Conservation (phyloP, 495 filamentous ascomycete genomes). For the Extremus antarcticus region DNA sequence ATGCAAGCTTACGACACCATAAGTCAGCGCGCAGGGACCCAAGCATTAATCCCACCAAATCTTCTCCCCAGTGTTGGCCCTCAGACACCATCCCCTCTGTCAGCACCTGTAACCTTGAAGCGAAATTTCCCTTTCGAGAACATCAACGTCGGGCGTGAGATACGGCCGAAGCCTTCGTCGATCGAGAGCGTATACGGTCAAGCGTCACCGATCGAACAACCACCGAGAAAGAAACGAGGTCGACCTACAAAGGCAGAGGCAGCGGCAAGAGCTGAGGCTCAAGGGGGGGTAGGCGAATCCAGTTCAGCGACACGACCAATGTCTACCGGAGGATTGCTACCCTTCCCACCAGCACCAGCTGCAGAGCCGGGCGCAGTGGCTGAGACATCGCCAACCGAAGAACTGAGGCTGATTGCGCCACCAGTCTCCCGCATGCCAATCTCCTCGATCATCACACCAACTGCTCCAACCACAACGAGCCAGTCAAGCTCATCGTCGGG, state of each 20-base stretch:
- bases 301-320: conserved; percentile 1
- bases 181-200: conserved; percentile 18
- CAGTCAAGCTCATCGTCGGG: conserved; percentile 17
- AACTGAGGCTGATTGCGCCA: background rate
- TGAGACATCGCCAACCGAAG: conserved; percentile 15
- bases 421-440: conserved; percentile 15
- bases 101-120: conserved; percentile 16
- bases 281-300: conserved; percentile 9
- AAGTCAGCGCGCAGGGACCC: background rate
- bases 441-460: conserved; percentile 15
- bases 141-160: conserved; percentile 14
- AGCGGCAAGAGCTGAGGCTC: conserved; percentile 20
- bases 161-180: conserved; percentile 25
- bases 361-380: conserved; percentile 3
- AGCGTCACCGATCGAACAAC: conserved; percentile 20
- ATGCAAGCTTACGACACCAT: conserved; percentile 24
- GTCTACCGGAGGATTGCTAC: background rate
- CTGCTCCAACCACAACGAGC: conserved; percentile 7
- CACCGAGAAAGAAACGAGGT: conserved; percentile 44
- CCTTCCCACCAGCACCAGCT: background rate
- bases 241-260: conserved; percentile 32
- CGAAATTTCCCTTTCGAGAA: conserved; percentile 12
- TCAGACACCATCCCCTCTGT: conserved; percentile 12
- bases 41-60: conserved; percentile 9
- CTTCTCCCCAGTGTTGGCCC: conserved; percentile 5